phyloP scores from a whole-genome alignment of 2,329 filamentous ascomycete species.

The Penicillium corylophilum region DNA sequence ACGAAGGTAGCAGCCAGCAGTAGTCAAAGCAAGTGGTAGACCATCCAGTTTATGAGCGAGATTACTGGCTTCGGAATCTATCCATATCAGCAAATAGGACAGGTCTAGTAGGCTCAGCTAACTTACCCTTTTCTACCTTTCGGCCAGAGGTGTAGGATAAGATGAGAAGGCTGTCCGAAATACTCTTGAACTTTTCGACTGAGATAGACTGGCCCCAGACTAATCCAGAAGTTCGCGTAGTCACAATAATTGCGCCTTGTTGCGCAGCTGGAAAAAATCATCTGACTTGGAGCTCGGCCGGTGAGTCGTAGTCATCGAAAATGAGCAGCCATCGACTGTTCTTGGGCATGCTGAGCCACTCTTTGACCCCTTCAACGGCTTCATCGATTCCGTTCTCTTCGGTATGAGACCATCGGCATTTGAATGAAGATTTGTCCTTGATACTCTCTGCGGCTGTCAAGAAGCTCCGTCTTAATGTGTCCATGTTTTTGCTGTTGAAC shows the following conservation, averaged over 20 bases:
- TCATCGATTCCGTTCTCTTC: not conserved
- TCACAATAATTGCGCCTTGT: too few relatives aligned
- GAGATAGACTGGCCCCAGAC: too few relatives aligned
- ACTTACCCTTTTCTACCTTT: not conserved
- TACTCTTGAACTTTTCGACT: too few relatives aligned
- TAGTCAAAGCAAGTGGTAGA: constrained; percentile 7
- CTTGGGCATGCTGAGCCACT: not conserved
- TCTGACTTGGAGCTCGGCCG: not conserved
- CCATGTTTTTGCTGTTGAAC: not conserved
- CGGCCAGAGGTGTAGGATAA: not conserved
- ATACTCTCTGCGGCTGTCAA: not conserved
- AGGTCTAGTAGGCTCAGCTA: not conserved
- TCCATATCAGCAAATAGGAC: not conserved
- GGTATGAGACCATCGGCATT: too few relatives aligned
- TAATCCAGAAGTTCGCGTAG: too few relatives aligned
- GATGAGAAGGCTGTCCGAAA: too few relatives aligned
- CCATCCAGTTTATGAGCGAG: constrained; percentile 6
- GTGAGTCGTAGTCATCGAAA: not conserved
- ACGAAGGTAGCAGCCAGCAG: constrained; percentile 7
- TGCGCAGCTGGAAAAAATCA: not conserved
- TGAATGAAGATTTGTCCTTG: not conserved
- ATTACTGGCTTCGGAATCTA: not conserved
- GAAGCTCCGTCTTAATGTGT: not conserved
- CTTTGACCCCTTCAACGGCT: not conserved
- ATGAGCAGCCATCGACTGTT: not conserved